A percentile compares a stretch with the other conserved stretches of the same genome.
These are phyloP conservation scores for Lantana camara DNA, from an alignment of 257 asterid species.

Conservation along the genomic window DNA sequence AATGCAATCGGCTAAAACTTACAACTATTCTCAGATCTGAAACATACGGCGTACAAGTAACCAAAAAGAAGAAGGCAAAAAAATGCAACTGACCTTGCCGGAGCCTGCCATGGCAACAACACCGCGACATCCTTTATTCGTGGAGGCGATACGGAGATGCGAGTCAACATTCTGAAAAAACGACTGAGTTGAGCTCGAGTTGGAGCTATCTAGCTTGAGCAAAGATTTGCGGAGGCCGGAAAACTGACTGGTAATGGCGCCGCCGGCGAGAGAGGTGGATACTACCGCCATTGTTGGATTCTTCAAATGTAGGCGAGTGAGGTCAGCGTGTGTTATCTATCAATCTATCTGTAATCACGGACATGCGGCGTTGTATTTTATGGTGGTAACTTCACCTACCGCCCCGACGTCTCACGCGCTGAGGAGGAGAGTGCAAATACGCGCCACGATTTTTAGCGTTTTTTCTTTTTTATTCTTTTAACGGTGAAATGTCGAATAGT, in stretches of 20 bases:
- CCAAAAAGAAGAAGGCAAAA: neutral
- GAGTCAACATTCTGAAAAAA: slow-evolving; percentile 55
- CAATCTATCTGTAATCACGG: slow-evolving; percentile 23
- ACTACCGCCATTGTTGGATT: slow-evolving; percentile 41
- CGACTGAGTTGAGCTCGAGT: slow-evolving; percentile 53
- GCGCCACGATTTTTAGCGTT: neutral
- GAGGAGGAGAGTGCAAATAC: slow-evolving; percentile 27
- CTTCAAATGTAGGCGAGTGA: slow-evolving; percentile 19
- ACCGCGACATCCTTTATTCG: slow-evolving; percentile 53
- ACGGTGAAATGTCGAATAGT: too few species aligned
- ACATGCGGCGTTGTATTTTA: slow-evolving; percentile 32
- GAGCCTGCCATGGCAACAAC: slow-evolving; percentile 90
- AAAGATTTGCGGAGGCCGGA: slow-evolving; percentile 73
- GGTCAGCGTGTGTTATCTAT: slow-evolving; percentile 29
- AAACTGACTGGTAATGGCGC: slow-evolving; percentile 44
- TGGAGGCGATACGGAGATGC: slow-evolving; percentile 54
- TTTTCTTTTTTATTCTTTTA: neutral
- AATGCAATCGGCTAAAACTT: slow-evolving; percentile 5
- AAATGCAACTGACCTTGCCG: slow-evolving; percentile 67
- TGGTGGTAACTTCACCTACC: slow-evolving; percentile 38
- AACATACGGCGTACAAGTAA: neutral
- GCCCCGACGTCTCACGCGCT: slow-evolving; percentile 30
- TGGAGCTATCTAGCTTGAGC: slow-evolving; percentile 57
- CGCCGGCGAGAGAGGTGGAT: slow-evolving; percentile 46
- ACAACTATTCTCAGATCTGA: slow-evolving; percentile 34